Evolutionary conservation across 768 basidiomycete species (phyloP), one percentile per base, ranked within the genome.

Genomic region (Cyathus striatus): DNA sequence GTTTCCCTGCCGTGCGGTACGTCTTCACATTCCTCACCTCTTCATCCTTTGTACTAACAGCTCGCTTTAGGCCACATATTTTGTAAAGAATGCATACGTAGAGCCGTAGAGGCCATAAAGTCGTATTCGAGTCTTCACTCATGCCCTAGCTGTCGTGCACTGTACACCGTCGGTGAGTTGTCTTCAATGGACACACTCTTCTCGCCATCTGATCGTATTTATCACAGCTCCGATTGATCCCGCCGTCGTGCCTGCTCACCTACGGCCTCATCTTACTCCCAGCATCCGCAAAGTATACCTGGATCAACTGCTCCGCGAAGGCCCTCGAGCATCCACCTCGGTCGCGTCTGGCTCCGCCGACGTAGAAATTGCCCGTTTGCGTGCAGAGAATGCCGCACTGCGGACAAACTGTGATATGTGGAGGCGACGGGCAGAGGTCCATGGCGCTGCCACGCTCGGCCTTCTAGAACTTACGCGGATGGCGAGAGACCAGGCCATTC

Each of bases 1-100:
- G 77, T 80, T 3, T 73, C 73, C 9, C 52, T 82, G 1, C 81
- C 83, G 30, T 86, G 83, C 56, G 83, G 83, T 85, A 51, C 42
- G 77, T 55, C 23, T 34, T 22, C 46, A 18, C 23, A 17, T 34
- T 22, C 17, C 14, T 23, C 6, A n/a, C 17, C 36, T 10, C 14
- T 9, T 18, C 13, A 9, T n/a, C 36, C 7, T 7, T 7, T 7
- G 6, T 9, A 21, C 6, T 12, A 42, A 44, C 20, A 42, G 6
- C 38, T 41, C 34, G 24, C 17, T 22, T n/a, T 22, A 79, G 83
- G 83, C 12, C 83, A 86, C 51, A 63, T 85, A 30, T 83, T 82
- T 55, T 85, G 83, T 58, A 66, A 71, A 42, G 66, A 71, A 35
- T 86, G 83, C 49, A 68, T 85, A 25, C 57, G 68, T n/a, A 66